Percentiles rank a stretch among this genome's conserved stretches.
Conservation (phyloP, 2,329 filamentous ascomycete genomes). For the Fusarium sp. region DNA sequence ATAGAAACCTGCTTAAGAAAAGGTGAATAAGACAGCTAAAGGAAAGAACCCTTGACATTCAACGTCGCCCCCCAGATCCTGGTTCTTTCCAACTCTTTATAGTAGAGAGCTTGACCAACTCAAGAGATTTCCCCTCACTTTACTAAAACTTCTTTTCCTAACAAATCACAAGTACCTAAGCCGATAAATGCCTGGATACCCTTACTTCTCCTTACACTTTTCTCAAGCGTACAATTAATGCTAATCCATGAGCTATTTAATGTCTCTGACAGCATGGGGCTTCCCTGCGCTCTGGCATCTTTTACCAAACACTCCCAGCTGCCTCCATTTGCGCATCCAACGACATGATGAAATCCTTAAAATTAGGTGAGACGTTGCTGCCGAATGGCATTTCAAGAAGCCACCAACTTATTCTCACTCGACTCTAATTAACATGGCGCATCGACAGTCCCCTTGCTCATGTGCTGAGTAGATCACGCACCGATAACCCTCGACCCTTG, state of each 20-base stretch:
- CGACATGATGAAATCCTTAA: conserved; percentile 3
- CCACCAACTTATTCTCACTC: neutral
- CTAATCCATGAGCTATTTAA: neutral
- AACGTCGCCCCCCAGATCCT: conserved; percentile 19
- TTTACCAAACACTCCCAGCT: conserved; percentile 7
- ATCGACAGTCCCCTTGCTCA: conserved; percentile 45
- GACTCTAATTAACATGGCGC: conserved; percentile 6
- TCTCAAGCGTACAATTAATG: neutral
- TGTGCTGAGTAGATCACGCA: conserved; percentile 63
- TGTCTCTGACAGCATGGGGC: neutral
- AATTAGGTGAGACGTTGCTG: neutral
- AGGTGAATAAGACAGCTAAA: neutral
- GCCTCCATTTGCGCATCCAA: conserved; percentile 6
- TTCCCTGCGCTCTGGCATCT: neutral
- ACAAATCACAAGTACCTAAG: neutral
- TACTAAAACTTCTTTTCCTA: conserved; percentile 6
- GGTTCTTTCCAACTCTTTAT: conserved; percentile 24
- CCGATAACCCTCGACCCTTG: conserved; percentile 60
- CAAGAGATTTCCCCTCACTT: conserved; percentile 12
- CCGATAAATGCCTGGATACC: neutral
- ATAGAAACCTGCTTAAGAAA: neutral
- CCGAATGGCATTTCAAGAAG: conserved; percentile 13
- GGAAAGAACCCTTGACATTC: neutral
- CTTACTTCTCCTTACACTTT: conserved; percentile 1
- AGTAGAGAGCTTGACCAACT: neutral